Percentiles rank a stretch among this genome's conserved stretches.
Evolutionary conservation across 805 yeast species (phyloP).

Genomic region (Kockiozyma suomiensis): DNA sequence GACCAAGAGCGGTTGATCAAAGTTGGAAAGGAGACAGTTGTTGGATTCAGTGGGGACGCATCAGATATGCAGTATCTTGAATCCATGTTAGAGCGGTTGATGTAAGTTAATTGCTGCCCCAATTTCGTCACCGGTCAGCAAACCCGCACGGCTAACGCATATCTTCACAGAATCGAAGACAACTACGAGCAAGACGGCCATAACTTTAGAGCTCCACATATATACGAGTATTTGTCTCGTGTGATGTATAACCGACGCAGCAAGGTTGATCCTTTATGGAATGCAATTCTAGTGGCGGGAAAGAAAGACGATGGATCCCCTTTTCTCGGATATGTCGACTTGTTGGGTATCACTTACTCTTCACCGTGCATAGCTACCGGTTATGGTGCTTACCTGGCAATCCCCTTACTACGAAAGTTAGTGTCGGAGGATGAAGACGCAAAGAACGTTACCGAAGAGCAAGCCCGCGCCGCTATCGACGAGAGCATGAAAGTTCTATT

Average conservation of each 20-base stretch:
- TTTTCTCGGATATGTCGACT: conserved; percentile 81
- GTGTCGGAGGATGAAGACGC: conserved; percentile 66
- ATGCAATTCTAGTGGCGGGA: conserved; percentile 90
- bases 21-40: conserved; percentile 84
- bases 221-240: conserved; percentile 83
- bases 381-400: conserved; percentile 91
- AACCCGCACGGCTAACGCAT: conserved; percentile 30
- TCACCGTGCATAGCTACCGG: conserved; percentile 94
- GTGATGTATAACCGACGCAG: conserved; percentile 85
- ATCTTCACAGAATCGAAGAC: conserved; percentile 54
- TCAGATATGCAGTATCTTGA: conserved; percentile 88
- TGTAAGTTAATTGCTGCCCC: conserved; percentile 37
- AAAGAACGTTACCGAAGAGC: conserved; percentile 53
- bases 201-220: conserved; percentile 76
- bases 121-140: neutral
- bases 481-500: conserved; percentile 92
- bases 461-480: conserved; percentile 74
- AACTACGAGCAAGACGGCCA: conserved; percentile 73
- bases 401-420: conserved; percentile 84
- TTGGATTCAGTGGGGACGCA: conserved; percentile 92
- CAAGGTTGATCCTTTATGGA: conserved; percentile 96
- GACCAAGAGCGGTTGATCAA: conserved; percentile 81
- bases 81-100: conserved; percentile 74
- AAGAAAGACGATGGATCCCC: conserved; percentile 69
- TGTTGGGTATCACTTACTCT: conserved; percentile 87